These are phyloP conservation scores for Paecilomyces sp. DNA, from an alignment of 2,329 filamentous ascomycete species.

Conservation along the genomic window DNA sequence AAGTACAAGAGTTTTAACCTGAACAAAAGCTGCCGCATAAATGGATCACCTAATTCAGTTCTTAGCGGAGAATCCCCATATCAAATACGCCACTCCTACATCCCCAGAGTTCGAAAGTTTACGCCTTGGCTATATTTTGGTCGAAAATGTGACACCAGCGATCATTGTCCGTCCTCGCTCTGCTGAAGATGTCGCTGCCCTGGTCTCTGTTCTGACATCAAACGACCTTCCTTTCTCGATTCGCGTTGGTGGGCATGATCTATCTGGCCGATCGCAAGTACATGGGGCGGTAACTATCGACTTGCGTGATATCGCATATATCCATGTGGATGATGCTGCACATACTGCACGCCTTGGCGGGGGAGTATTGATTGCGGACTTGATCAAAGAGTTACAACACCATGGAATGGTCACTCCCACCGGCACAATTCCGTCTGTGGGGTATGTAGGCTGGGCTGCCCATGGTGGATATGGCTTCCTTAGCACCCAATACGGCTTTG, in stretches of 20 bases:
- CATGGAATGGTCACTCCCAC: conserved; percentile 21
- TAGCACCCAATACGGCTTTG: conserved; percentile 23
- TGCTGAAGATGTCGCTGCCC: conserved; percentile 15
- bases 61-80: too few relatives aligned
- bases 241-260: conserved; percentile 30
- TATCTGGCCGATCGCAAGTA: conserved; percentile 24
- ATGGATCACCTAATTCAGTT: too few relatives aligned
- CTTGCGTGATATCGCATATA: conserved; percentile 27
- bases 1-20: too few relatives aligned
- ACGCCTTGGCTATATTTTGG: too few relatives aligned
- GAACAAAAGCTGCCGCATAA: too few relatives aligned
- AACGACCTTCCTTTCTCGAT: conserved; percentile 16
- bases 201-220: conserved; percentile 13
- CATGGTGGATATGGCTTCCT: conserved; percentile 31
- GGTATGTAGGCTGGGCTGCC: conserved; percentile 31
- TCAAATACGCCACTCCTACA: too few relatives aligned
- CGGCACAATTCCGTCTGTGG: conserved; percentile 20
- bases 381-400: conserved; percentile 18
- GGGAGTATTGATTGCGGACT: conserved; percentile 24
- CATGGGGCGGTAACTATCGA: conserved; percentile 28
- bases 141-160: too few relatives aligned
- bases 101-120: too few relatives aligned
- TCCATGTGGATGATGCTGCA: conserved; percentile 18
- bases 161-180: conserved; percentile 18
- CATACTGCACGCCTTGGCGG: conserved; percentile 29